Evolutionary conservation across 2,329 filamentous ascomycete species (phyloP).

Genomic region (Grosmannia serpens): DNA sequence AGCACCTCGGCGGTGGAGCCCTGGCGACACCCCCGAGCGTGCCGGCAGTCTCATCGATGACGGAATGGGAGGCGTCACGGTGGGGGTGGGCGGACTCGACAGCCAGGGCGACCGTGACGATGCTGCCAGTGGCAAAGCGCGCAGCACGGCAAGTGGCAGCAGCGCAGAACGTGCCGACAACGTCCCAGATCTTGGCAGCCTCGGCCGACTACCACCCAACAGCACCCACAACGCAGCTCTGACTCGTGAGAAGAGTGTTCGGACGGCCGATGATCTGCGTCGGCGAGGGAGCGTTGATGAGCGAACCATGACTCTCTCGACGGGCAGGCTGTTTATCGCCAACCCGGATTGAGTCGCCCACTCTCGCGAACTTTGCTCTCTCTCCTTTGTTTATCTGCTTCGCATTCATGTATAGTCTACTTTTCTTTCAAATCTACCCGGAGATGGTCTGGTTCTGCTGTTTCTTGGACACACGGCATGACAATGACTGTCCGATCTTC

Average conservation of each 20-base stretch:
- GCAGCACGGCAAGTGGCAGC: slow-evolving; percentile 43
- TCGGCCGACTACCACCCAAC: slow-evolving; percentile 43
- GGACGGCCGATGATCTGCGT: slow-evolving; percentile 59
- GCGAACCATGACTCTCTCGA: slow-evolving; percentile 62
- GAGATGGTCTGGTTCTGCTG: background rate
- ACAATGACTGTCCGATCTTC: background rate
- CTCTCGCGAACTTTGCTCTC: background rate
- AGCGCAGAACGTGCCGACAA: slow-evolving; percentile 50
- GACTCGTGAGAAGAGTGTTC: slow-evolving; percentile 53
- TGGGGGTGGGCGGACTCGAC: slow-evolving; percentile 20
- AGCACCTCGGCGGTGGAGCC: slow-evolving; percentile 32
- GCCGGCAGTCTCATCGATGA: slow-evolving; percentile 37
- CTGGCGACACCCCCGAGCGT: slow-evolving; percentile 44
- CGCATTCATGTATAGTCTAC: background rate
- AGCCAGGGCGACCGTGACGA: slow-evolving; percentile 25
- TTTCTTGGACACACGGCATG: background rate
- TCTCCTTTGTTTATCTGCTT: background rate
- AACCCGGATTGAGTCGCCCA: slow-evolving; percentile 56
- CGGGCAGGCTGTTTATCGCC: slow-evolving; percentile 68
- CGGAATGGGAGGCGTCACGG: slow-evolving; percentile 4
- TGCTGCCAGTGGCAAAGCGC: slow-evolving; percentile 33
- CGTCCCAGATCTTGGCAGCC: slow-evolving; percentile 40
- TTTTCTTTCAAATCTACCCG: background rate
- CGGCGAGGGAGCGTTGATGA: slow-evolving; percentile 77
- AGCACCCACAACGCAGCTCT: slow-evolving; percentile 45